Evolutionary conservation across 2,329 filamentous ascomycete species (phyloP).

Genomic region (Colletotrichum limetticola): DNA sequence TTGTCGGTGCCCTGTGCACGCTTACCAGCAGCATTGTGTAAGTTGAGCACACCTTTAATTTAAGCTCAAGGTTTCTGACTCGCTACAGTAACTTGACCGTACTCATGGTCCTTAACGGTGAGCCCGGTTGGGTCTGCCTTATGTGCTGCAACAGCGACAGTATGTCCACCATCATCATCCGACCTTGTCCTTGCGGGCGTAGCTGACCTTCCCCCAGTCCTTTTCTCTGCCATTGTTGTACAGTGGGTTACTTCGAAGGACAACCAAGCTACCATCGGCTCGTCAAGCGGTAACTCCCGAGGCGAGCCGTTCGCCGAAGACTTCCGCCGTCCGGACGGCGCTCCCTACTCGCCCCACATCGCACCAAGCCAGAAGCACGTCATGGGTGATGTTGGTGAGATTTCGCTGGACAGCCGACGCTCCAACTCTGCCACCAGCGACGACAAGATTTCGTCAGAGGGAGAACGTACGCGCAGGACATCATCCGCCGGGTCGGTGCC

Average conservation of each 20-base stretch:
- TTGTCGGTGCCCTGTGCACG: conserved; percentile 67
- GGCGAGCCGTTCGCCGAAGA: conserved; percentile 7
- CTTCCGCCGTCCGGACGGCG: background rate
- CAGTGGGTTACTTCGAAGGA: conserved; percentile 68
- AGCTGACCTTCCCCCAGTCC: conserved; percentile 50
- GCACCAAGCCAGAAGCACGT: conserved; percentile 40
- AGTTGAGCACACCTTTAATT: conserved; percentile 37
- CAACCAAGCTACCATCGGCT: conserved; percentile 44
- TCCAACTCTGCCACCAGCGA: conserved; percentile 16
- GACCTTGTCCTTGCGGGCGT: background rate
- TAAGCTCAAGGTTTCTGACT: conserved; percentile 11
- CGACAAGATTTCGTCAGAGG: conserved; percentile 14
- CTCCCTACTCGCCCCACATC: conserved; percentile 26
- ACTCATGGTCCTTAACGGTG: conserved; percentile 67
- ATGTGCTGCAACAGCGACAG: conserved; percentile 74
- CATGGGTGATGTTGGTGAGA: conserved; percentile 38
- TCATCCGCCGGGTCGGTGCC: background rate
- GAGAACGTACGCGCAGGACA: background rate
- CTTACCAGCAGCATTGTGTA: conserved; percentile 68
- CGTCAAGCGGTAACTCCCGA: conserved; percentile 7
- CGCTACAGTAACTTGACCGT: conserved; percentile 65
- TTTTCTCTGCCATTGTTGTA: conserved; percentile 70
- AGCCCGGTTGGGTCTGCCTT: conserved; percentile 73
- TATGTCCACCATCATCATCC: conserved; percentile 45
- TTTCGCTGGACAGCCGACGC: conserved; percentile 33